A percentile compares a stretch with the other conserved stretches of the same genome.
phyloP scores from a whole-genome alignment of 805 yeast species.

The Saturnispora dispora region DNA sequence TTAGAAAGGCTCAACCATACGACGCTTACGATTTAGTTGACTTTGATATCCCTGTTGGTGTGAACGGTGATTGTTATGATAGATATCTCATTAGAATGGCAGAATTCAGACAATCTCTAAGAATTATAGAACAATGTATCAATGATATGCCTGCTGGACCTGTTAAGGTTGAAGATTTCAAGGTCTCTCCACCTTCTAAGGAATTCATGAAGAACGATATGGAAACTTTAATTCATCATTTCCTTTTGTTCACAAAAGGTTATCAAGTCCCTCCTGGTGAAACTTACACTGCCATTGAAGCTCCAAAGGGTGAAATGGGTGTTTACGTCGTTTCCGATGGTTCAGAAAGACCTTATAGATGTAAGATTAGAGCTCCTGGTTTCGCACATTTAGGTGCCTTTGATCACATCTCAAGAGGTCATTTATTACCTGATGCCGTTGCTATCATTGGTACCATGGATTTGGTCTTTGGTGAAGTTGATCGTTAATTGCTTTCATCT shows the following conservation, averaged over 20 bases:
- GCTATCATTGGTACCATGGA: constrained; percentile 95
- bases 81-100: constrained; percentile 84
- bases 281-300: constrained; percentile 85
- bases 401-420: constrained; percentile 79
- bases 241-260: constrained; percentile 80
- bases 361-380: constrained; percentile 92
- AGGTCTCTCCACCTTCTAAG: constrained; percentile 77
- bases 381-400: constrained; percentile 85
- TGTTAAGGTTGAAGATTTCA: constrained; percentile 82
- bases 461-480: constrained; percentile 90
- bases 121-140: constrained; percentile 84
- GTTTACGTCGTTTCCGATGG: constrained; percentile 86
- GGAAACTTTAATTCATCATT: constrained; percentile 89
- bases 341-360: constrained; percentile 81
- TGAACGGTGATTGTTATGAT: constrained; percentile 86
- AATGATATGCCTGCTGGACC: constrained; percentile 92
- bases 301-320: constrained; percentile 94
- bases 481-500: constrained; percentile 41
- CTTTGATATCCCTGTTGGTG: constrained; percentile 79
- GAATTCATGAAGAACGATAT: constrained; percentile 79
- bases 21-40: constrained; percentile 84
- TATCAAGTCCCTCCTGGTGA: constrained; percentile 85
- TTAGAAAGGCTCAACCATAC: constrained; percentile 80
- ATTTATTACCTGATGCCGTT: constrained; percentile 83
- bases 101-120: constrained; percentile 82